Conservation (phyloP, 2,329 filamentous ascomycete genomes). For the Shiraia bambusicola region DNA sequence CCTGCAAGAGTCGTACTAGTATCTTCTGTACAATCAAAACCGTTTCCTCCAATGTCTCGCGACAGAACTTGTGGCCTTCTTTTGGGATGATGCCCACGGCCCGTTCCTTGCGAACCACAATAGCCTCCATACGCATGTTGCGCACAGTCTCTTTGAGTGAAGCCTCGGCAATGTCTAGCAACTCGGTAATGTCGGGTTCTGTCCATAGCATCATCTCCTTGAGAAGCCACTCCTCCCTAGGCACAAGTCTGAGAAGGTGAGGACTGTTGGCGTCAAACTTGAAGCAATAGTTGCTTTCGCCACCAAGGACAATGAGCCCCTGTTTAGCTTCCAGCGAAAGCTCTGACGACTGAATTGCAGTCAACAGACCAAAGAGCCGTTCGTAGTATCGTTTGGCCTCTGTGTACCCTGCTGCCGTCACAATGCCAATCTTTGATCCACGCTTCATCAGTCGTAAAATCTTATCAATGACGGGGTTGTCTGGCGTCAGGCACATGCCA, state of each 20-base stretch:
- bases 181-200: slow-evolving; percentile 70
- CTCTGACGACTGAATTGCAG: slow-evolving; percentile 68
- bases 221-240: slow-evolving; percentile 69
- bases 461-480: slow-evolving; percentile 73
- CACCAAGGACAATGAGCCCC: slow-evolving; percentile 88
- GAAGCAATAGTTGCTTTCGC: slow-evolving; percentile 95
- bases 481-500: slow-evolving; percentile 72
- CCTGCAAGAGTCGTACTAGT: slow-evolving; percentile 48
- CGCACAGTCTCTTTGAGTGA: slow-evolving; percentile 80
- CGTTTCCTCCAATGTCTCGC: slow-evolving; percentile 92
- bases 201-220: slow-evolving; percentile 77
- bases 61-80: slow-evolving; percentile 69
- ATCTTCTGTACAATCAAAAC: slow-evolving; percentile 93
- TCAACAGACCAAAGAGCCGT: slow-evolving; percentile 81
- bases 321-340: slow-evolving; percentile 69
- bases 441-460: slow-evolving; percentile 71
- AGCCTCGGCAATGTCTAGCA: slow-evolving; percentile 87
- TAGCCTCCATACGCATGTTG: slow-evolving; percentile 76
- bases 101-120: slow-evolving; percentile 82
- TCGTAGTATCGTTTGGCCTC: slow-evolving; percentile 83
- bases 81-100: slow-evolving; percentile 54
- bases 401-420: slow-evolving; percentile 94
- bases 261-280: slow-evolving; percentile 67
- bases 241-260: slow-evolving; percentile 67
- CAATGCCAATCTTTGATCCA: slow-evolving; percentile 86